Evolutionary conservation across 73 alveolate species (phyloP), one percentile per base, ranked within the genome.

Genomic region (Uronychia setigera): DNA sequence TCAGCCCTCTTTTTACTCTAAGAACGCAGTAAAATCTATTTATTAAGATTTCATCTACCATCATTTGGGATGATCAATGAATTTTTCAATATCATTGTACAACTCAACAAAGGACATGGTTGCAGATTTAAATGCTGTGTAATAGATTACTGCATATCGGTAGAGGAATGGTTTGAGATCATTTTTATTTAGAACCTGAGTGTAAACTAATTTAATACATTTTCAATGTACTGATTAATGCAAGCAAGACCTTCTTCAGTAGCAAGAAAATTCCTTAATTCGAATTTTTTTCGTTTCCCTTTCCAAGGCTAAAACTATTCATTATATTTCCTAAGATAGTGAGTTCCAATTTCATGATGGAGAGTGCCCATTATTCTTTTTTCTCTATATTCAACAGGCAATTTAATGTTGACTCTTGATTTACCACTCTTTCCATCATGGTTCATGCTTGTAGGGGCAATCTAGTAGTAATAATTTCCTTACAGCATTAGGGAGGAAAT

Each of bases 321-420:
- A 80, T 95, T 95, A 28, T 82, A 89, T 78, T 91, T 82, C 34
- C 99, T 33, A 31, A 95, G 79, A 81, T 93, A 92, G 77, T 95
- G 99, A 11, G 98, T 95, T 5, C 99, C 99, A 0, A 95, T 93
- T 74, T 95, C 99, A 89, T 95, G 99, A 82, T 95, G 91, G 58
- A 95, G 60, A 0, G 90, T 97, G 35, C 98, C 98, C 76, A 75
- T 59, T 0, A 95, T 95, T 59, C 96, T 89, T 34, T 92, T 90
- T 33, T 81, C 91, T 35, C 99, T 58, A 81, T 95, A 95, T 34
- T 88, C 91, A n/a, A 93, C 88, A 1, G 99, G 99, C 79, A 95
- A 83, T 27, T 88, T 83, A 11, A 95, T 83, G 60, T 94, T 94
- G 9, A 93, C 91, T 30, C 81, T 76, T 9, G 81, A 76, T 91